Base-by-base conservation (phyloP, 2,329 filamentous ascomycete species). In the Arachnomyces sp. region DNA sequence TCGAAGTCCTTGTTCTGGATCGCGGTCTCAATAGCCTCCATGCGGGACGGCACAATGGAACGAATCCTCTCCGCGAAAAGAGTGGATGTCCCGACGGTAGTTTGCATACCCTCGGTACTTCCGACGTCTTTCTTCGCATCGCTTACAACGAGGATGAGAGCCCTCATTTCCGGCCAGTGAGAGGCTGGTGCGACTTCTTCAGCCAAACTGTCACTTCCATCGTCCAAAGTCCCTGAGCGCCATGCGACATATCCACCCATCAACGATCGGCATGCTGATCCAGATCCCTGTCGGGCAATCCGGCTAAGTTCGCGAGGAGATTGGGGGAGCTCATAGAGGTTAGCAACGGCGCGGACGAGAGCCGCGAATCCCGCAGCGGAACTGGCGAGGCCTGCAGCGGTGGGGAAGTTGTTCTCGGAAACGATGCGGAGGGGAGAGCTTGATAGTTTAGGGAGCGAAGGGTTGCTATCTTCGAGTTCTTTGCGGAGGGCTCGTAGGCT, bases 331-430 rank as follows among this genome's bases (percentile, higher is more conserved):
- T 84, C 74, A 69, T 96, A 98, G 31, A 98, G 77, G 62, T 96
- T 77, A 28, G 92, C 92, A 53, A 98, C 86, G 13, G 66, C 89
- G 43, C 88, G 78, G 14, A 96, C 75, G 1, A 81, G 66, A 9
- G 78, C 77, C 28, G 77, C 78, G 51, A 81, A 79, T 16, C 77
- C 78, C n/a, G 77, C 77, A n/a, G 77, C 77, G 15, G 70, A 72
- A 50, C 71, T 73, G 31, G 77, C 77, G 18, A 98, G 79, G 5
- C 92, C 92, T 3, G 92, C 92, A 17, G 92, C 92, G 2, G 92
- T 98, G 48, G 92, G 92, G 74, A 98, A 98, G 75, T 98, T 98
- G 76, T 98, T 98, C 70, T 92, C 84, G 42, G 85, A 92, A 42
- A 95, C 88, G 50, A 98, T 82, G 53, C 82, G 84, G 46, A 98